phyloP scores from a whole-genome alignment of 2,329 filamentous ascomycete species.

The Aspergillus sclerotialis region DNA sequence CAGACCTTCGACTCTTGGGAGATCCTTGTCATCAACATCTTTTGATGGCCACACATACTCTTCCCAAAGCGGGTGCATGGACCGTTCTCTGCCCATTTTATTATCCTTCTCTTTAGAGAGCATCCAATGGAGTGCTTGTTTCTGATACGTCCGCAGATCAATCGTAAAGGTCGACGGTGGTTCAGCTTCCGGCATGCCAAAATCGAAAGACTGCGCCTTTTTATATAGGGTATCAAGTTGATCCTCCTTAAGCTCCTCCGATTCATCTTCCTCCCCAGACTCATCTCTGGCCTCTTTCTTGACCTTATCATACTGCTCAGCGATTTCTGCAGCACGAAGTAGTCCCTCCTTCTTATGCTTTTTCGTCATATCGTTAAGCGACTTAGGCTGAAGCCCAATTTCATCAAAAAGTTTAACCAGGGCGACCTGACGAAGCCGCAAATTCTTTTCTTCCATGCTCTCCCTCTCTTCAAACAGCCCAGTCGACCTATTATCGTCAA shows the following conservation, averaged over 20 bases:
- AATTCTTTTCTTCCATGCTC: constrained; percentile 72
- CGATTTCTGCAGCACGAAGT: constrained; percentile 78
- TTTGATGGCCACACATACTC: constrained; percentile 85
- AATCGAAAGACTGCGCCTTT: constrained; percentile 96
- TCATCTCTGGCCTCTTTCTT: constrained; percentile 43
- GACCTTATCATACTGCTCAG: constrained; percentile 64
- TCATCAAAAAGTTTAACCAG: constrained; percentile 86
- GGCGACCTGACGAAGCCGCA: constrained; percentile 78
- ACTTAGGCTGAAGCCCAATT: constrained; percentile 71
- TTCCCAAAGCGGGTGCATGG: constrained; percentile 97
- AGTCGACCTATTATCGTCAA: constrained; percentile 63
- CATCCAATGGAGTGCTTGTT: constrained; percentile 96
- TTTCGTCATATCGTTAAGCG: constrained; percentile 64
- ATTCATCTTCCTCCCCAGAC: constrained; percentile 66
- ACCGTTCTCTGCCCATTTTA: constrained; percentile 62
- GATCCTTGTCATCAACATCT: constrained; percentile 74
- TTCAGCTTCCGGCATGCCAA: constrained; percentile 79
- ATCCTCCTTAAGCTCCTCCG: constrained; percentile 86
- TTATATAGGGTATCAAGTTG: constrained; percentile 90
- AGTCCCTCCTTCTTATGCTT: constrained; percentile 78
- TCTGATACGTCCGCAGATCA: constrained; percentile 84
- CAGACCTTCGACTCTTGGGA: constrained; percentile 60
- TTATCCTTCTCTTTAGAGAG: constrained; percentile 82
- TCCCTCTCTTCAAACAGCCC: constrained; percentile 80
- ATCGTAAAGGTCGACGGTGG: constrained; percentile 76